Base-by-base conservation (phyloP, 768 basidiomycete genomes). In the Crepidotus variabilis region DNA sequence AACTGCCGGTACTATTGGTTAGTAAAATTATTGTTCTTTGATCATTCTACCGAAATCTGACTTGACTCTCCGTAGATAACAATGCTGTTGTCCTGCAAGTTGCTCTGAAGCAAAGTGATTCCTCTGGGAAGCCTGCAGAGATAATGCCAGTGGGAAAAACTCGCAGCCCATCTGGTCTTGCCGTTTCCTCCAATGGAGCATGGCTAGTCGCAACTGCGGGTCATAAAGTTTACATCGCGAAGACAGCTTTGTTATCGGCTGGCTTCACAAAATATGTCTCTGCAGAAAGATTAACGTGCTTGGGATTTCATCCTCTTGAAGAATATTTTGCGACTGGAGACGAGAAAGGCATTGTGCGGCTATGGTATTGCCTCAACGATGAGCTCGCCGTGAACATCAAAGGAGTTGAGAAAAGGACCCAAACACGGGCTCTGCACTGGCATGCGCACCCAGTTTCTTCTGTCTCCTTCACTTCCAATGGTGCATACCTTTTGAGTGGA, bases 251-350 rank as follows among this genome's bases (percentile, higher is more conserved):
- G 28, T 68, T 83, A 52, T 76, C 78, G 55, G 74, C 81, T 9
- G 88, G 90, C 2, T 92, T 91, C 69, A 86, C 83, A 39, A 94
- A 93, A 71, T 92, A 89, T 62, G 85, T 89, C 11, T 90, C 90
- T 47, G 83, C 88, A 1, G 90, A 96, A 55, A 73, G 71, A 23
- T 75, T 98, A 56, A 94, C 90, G 1, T 93, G 90, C 67, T 76
- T 97, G 45, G 84, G 90, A 5, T 90, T 91, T 67, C 93, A 96
- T 68, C 96, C 96, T 1, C 78, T 76, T 51, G 88, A 97, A 60
- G 92, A 95, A 55, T 95, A 90, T 71, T 97, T 98, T 69, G 97
- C 94, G 2, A 97, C 96, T 0, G 97, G 97, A 22, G 95, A 98
- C 64, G 78, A 75, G 20, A 85, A 85, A 60, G 97, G 97, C 54